phyloP scores from a whole-genome alignment of 2,329 filamentous ascomycete genomes.

The Penicillium sp. region DNA sequence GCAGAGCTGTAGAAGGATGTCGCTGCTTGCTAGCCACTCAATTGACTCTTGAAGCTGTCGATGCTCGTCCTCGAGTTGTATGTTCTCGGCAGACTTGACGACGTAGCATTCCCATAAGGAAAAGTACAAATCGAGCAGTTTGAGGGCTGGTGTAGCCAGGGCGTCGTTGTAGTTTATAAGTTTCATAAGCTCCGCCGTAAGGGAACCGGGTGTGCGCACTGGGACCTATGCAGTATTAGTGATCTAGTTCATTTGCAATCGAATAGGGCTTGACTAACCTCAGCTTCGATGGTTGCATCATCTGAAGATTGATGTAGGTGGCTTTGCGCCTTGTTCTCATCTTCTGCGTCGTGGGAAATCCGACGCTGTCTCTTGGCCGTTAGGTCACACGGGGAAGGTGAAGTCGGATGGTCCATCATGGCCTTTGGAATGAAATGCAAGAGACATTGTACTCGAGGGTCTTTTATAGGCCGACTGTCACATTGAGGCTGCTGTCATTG shows the following conservation, averaged over 20 bases:
- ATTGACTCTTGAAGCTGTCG: not conserved
- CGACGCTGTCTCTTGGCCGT: constrained; percentile 1
- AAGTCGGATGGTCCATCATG: not conserved
- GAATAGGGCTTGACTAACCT: constrained; percentile 1
- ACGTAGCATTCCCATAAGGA: constrained; percentile 4
- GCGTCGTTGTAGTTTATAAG: not conserved
- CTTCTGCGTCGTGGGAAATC: not conserved
- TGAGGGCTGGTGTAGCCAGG: not conserved
- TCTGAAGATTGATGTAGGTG: not conserved
- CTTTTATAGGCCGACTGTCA: not conserved
- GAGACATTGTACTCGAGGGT: not conserved
- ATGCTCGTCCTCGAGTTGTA: constrained; percentile 1
- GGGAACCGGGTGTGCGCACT: not conserved
- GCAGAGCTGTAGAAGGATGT: not conserved
- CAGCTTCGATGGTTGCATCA: not conserved
- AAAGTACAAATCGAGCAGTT: constrained; percentile 6
- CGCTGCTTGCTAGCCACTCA: constrained; percentile 2
- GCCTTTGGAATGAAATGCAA: not conserved
- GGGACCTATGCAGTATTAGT: not conserved
- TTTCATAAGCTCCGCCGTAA: constrained; percentile 1
- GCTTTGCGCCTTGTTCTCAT: no score
- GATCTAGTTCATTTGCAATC: not conserved
- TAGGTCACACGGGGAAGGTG: not conserved
- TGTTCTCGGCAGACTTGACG: not conserved
- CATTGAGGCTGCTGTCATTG: not conserved